A percentile compares a stretch with the other conserved stretches of the same genome.
These are phyloP conservation scores for Tetradesmus lagerheimii DNA, from an alignment of 139 green algal species.

Conservation along the genomic window DNA sequence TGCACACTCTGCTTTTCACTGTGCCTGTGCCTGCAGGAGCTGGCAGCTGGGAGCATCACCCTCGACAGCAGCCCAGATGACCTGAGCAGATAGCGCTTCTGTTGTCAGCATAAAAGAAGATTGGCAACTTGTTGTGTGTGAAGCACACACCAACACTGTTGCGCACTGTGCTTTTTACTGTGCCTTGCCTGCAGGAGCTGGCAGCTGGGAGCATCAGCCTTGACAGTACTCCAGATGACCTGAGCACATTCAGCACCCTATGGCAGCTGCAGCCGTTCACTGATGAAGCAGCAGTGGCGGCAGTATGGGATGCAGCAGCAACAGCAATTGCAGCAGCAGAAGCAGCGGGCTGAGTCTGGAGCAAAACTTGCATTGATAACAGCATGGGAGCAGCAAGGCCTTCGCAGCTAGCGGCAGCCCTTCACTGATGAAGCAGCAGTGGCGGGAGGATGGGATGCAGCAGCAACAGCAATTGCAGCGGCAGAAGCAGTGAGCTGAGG, in stretches of 20 bases:
- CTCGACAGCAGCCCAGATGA: slow-evolving; percentile 1
- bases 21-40: neutral
- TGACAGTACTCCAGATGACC: neutral
- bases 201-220: neutral
- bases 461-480: neutral
- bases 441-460: neutral
- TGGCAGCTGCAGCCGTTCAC: slow-evolving; percentile 37
- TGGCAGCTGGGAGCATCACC: neutral
- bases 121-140: no score
- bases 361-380: neutral
- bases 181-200: neutral
- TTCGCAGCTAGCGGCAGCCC: no score
- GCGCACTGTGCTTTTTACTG: no score
- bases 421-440: neutral
- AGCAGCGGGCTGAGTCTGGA: neutral
- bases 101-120: no score
- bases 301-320: neutral
- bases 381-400: no score
- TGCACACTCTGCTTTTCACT: no score
- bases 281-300: slow-evolving; percentile 5
- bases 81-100: no score
- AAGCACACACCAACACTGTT: no score
- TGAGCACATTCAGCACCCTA: neutral
- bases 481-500: neutral
- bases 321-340: neutral